Percentiles rank a stretch among this genome's conserved stretches.
These are phyloP conservation scores for Naumovozyma castellii DNA, from an alignment of 805 yeast species.

Conservation along the genomic window DNA sequence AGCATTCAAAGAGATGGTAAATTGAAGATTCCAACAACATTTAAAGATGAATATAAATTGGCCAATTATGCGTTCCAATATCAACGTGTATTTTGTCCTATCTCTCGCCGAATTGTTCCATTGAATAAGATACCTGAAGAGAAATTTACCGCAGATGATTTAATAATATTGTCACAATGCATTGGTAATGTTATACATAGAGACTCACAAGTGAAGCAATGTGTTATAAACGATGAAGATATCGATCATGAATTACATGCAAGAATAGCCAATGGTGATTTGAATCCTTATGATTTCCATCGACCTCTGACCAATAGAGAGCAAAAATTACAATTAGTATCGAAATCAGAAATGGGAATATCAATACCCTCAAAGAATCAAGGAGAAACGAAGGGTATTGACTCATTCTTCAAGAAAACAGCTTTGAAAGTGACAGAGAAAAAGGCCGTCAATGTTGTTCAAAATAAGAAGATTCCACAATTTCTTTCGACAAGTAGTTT, in stretches of 20 bases:
- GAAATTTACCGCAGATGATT: constrained; percentile 7
- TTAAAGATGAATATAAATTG: constrained; percentile 46
- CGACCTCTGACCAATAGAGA: constrained; percentile 30
- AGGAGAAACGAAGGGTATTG: constrained; percentile 5
- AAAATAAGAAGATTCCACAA: neutral
- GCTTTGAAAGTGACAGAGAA: too few relatives aligned
- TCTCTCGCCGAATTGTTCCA: constrained; percentile 38
- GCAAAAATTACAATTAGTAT: constrained; percentile 18
- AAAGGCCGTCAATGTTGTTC: neutral
- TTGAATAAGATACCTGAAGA: constrained; percentile 47
- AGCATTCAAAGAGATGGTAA: constrained; percentile 56
- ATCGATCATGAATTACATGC: constrained; percentile 41
- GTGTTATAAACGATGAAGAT: constrained; percentile 24
- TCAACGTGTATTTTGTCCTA: constrained; percentile 80
- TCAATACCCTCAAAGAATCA: neutral
- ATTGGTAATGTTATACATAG: constrained; percentile 31
- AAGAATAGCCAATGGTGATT: constrained; percentile 51
- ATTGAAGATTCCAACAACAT: constrained; percentile 43
- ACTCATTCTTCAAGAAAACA: constrained; percentile 18
- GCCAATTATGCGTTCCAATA: constrained; percentile 76
- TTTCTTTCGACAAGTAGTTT: neutral
- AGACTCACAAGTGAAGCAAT: constrained; percentile 9
- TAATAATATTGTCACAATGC: constrained; percentile 17
- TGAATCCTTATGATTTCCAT: constrained; percentile 46
- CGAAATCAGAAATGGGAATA: constrained; percentile 15